Conservation (phyloP, 495 filamentous ascomycete genomes). For the Talaromyces proteolyticus region DNA sequence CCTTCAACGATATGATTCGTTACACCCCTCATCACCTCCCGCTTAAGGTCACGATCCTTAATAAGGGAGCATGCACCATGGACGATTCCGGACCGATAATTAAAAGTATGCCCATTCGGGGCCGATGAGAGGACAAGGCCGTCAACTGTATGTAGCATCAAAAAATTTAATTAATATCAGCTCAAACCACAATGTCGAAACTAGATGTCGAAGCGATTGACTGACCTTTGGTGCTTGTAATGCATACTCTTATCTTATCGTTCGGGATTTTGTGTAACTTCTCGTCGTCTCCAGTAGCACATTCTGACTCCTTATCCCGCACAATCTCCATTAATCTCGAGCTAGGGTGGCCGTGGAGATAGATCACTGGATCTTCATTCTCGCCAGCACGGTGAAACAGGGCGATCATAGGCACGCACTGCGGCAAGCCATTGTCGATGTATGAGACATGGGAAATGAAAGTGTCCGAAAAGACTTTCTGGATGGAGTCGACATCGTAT, state of each 20-base stretch:
- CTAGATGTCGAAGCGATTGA: background rate
- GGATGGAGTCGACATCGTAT: background rate
- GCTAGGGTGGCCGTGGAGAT: conserved; percentile 3
- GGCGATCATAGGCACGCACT: conserved; percentile 6
- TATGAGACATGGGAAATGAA: conserved; percentile 4
- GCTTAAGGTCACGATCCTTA: conserved; percentile 46
- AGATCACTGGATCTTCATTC: background rate
- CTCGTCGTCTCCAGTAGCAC: too few relatives aligned
- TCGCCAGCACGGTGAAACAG: background rate
- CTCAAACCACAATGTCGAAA: too few relatives aligned
- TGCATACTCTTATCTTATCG: background rate
- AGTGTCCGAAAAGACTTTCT: background rate
- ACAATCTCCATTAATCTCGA: background rate
- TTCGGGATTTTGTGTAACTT: too few relatives aligned
- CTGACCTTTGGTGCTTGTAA: conserved; percentile 2
- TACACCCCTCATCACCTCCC: conserved; percentile 60
- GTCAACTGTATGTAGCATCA: conserved; percentile 2
- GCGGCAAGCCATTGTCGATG: conserved; percentile 3
- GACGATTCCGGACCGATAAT: conserved; percentile 61
- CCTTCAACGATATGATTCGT: conserved; percentile 52
- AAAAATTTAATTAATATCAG: too few relatives aligned
- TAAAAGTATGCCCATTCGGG: conserved; percentile 60
- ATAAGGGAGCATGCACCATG: conserved; percentile 56
- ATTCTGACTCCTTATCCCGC: background rate
- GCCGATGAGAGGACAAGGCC: conserved; percentile 6